A percentile compares a stretch with the other conserved stretches of the same genome.
phyloP scores from a whole-genome alignment of 1,139 yeast genomes.

The Kodamaea arcana region DNA sequence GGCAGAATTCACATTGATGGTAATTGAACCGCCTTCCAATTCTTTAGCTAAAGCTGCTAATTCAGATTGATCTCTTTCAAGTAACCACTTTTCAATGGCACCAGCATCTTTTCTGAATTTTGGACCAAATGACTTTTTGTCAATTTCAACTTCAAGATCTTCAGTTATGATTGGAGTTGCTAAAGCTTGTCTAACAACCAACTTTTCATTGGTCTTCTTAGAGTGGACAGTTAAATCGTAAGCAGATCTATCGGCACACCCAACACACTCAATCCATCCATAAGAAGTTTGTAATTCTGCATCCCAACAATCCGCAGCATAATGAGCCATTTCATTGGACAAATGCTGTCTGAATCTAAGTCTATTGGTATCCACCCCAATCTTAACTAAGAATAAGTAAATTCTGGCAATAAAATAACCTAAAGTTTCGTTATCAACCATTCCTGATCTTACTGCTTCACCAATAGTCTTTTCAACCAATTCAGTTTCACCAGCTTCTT shows the following conservation, averaged over 20 bases:
- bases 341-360: conserved; percentile 98
- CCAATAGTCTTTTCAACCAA: conserved; percentile 67
- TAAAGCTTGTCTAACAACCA: conserved; percentile 88
- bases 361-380: conserved; percentile 83
- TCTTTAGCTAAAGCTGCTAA: conserved; percentile 73
- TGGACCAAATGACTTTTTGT: conserved; percentile 96
- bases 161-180: conserved; percentile 82
- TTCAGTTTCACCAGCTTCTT: conserved; percentile 77
- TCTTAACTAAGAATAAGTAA: conserved; percentile 73
- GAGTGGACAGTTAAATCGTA: conserved; percentile 95
- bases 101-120: conserved; percentile 96
- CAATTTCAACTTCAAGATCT: conserved; percentile 75
- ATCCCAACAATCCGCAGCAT: conserved; percentile 99
- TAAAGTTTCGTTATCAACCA: conserved; percentile 94
- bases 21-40: conserved; percentile 64
- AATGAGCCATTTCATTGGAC: conserved; percentile 99
- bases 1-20: conserved; percentile 57
- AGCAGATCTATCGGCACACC: conserved; percentile 99
- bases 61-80: conserved; percentile 77
- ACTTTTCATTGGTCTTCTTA: conserved; percentile 89
- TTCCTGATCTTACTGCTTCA: conserved; percentile 80
- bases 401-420: conserved; percentile 97
- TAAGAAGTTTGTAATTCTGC: conserved; percentile 93
- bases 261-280: conserved; percentile 99
- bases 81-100: conserved; percentile 77